A percentile compares a stretch with the other conserved stretches of the same genome.
Evolutionary conservation across 2,329 filamentous ascomycete species (phyloP).

Genomic region (Trichoderma citrinoviride): DNA sequence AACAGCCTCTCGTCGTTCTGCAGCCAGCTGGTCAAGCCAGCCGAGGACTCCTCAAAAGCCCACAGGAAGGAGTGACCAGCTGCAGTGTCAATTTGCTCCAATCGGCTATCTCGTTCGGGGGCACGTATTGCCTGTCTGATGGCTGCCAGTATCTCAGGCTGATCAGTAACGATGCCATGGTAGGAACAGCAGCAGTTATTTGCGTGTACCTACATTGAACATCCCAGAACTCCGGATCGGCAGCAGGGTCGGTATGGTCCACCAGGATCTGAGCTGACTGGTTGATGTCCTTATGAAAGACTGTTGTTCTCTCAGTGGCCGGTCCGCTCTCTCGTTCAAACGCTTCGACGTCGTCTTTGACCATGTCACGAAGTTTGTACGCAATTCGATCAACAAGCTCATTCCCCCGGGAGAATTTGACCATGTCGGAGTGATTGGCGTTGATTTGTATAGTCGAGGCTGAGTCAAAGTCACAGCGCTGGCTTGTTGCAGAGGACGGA

Average conservation of each 20-base stretch:
- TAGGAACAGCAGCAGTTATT: not conserved
- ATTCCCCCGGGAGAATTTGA: not conserved
- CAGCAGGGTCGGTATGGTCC: not conserved
- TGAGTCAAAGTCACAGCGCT: not conserved
- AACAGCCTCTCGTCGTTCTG: not conserved
- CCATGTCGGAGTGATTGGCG: conserved; percentile 11
- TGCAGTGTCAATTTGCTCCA: not conserved
- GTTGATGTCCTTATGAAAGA: not conserved
- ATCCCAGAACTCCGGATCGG: conserved; percentile 5
- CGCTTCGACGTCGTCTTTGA: rapidly evolving
- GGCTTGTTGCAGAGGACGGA: not conserved
- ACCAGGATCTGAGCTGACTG: not conserved
- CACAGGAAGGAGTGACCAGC: not conserved
- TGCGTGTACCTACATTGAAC: not conserved
- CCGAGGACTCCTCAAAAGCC: not conserved
- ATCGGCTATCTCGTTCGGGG: not conserved
- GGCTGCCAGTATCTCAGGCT: not conserved
- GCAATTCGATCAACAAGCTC: not conserved
- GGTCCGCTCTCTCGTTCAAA: not conserved
- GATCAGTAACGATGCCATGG: too few species aligned
- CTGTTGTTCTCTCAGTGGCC: not conserved
- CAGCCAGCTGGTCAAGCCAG: not conserved
- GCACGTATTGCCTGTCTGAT: not conserved
- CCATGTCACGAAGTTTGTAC: not conserved
- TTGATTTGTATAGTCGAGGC: conserved; percentile 1